Evolutionary conservation across 805 yeast genomes (phyloP).

Genomic region (Sugiyamaella marilandica): DNA sequence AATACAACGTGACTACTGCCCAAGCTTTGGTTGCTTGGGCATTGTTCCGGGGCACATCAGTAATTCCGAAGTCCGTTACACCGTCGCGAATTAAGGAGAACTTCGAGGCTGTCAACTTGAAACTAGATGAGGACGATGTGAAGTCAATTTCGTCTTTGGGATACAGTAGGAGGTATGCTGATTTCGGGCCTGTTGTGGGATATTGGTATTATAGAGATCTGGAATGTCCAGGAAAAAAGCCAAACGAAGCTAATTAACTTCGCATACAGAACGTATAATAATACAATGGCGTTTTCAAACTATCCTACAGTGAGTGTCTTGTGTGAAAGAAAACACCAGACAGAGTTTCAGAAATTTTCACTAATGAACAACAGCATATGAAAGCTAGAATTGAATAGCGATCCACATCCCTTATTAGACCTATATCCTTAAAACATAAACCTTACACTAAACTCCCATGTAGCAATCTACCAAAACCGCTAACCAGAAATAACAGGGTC

Average conservation of each 20-base stretch:
- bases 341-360: too few relatives aligned
- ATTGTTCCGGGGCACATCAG: conserved; percentile 63
- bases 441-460: too few relatives aligned
- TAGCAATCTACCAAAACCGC: not conserved
- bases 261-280: too few relatives aligned
- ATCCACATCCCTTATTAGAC: too few relatives aligned
- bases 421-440: too few relatives aligned
- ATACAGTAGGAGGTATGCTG: not conserved
- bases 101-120: conserved; percentile 33
- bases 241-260: not conserved
- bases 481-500: not conserved
- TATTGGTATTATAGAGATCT: not conserved
- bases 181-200: not conserved
- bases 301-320: too few relatives aligned
- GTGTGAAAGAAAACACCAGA: too few relatives aligned
- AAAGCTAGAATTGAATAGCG: too few relatives aligned
- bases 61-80: conserved; percentile 73
- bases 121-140: not conserved
- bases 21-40: conserved; percentile 76
- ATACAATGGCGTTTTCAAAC: too few relatives aligned
- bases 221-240: not conserved
- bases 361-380: too few relatives aligned
- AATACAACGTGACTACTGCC: conserved; percentile 51
- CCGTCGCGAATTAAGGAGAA: conserved; percentile 57
- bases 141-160: not conserved